These are phyloP conservation scores for Betula pendula DNA, from an alignment of 306 rosid genomes.

Conservation along the genomic window DNA sequence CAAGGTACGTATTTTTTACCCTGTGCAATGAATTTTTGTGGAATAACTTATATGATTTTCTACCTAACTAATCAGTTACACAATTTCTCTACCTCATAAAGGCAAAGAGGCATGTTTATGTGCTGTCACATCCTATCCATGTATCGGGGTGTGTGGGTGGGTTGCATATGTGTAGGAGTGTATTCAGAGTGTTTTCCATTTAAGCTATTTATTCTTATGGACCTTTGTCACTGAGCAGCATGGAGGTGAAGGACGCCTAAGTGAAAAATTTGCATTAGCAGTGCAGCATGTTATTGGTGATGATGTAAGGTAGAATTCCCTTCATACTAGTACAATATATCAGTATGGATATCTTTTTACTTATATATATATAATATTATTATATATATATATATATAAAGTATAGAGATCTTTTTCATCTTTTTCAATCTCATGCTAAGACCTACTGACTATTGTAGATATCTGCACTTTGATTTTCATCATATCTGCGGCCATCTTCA, in stretches of 20 bases:
- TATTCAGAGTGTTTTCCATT: conserved; percentile 9
- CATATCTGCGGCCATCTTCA: conserved; percentile 90
- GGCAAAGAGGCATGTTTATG: conserved; percentile 2
- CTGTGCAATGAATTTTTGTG: conserved; percentile 12
- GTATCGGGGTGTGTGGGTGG: conserved; percentile 3
- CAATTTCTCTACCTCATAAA: conserved; percentile 17
- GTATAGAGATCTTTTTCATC: too few relatives aligned
- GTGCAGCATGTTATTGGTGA: conserved; percentile 64
- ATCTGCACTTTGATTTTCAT: conserved; percentile 96
- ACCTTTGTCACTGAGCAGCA: conserved; percentile 55
- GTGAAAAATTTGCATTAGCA: conserved; percentile 69
- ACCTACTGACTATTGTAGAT: conserved; percentile 51
- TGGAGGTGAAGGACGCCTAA: conserved; percentile 92
- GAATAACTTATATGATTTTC: background rate
- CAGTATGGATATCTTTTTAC: background rate
- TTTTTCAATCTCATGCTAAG: conserved; percentile 23
- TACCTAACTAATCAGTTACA: conserved; percentile 22
- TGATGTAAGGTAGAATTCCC: conserved; percentile 80
- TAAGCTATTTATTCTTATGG: conserved; percentile 31
- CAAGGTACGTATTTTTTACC: conserved; percentile 51
- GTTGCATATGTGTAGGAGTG: conserved; percentile 8
- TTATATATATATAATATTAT: too few relatives aligned
- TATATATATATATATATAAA: too few relatives aligned
- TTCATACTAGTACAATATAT: conserved; percentile 24
- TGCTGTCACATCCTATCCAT: conserved; percentile 5